Conservation (phyloP, 352 stramenopile species). For the Phytopythium oedochilum region DNA sequence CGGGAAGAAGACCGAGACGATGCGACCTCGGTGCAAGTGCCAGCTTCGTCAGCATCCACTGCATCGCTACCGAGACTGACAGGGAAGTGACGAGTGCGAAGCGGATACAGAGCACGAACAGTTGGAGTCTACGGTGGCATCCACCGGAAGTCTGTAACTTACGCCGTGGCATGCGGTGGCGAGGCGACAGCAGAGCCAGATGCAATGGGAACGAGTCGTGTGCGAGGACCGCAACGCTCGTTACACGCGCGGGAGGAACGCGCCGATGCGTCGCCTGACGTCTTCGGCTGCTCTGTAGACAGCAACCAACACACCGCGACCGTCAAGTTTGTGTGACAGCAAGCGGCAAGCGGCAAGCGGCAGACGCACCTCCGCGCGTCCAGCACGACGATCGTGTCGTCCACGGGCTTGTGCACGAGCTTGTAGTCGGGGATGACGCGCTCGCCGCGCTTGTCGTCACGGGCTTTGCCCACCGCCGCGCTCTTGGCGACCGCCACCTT, state of each 20-base stretch:
- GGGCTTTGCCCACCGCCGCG: slow-evolving; percentile 55
- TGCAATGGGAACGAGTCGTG: no score
- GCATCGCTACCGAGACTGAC: slow-evolving; percentile 1
- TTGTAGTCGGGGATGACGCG: slow-evolving; percentile 70
- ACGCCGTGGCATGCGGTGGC: no score
- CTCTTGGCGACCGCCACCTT: slow-evolving; percentile 45
- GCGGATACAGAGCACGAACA: not conserved
- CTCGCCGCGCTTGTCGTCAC: slow-evolving; percentile 67
- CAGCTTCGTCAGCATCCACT: not conserved
- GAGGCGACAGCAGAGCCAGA: no score
- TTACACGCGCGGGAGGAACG: slow-evolving; percentile 29
- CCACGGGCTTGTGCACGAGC: slow-evolving; percentile 51
- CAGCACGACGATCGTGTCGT: slow-evolving; percentile 38
- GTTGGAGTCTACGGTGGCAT: not conserved
- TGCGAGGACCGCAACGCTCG: not conserved
- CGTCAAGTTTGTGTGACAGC: not conserved
- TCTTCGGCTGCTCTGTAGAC: slow-evolving; percentile 17
- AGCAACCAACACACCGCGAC: not conserved
- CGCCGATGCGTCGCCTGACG: slow-evolving; percentile 25
- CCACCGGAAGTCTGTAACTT: not conserved
- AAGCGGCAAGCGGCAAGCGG: no score
- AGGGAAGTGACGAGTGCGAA: not conserved
- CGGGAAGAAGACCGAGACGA: not conserved
- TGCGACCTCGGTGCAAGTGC: not conserved
- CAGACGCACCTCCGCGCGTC: slow-evolving; percentile 37